Base-by-base conservation (phyloP, 2,329 filamentous ascomycete genomes). In the Aureobasidium vineae region DNA sequence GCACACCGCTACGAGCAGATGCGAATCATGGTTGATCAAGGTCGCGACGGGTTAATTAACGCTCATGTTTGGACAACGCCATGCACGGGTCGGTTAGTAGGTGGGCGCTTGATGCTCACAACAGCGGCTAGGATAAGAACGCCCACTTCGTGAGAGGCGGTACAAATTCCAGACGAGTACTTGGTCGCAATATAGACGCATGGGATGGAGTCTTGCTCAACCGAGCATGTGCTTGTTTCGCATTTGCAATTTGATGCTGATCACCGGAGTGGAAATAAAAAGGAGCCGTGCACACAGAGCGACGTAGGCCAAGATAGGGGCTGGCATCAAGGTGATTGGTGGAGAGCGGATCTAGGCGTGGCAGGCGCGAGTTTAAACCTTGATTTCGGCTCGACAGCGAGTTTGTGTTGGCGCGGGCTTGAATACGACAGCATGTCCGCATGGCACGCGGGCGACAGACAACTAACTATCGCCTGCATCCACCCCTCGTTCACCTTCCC, bases 221-320 rank as follows among this genome's bases (percentile, higher is more conserved):
- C 26, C 26, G n/a, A 28, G 41, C 41, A 52, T 33, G 23, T 28
- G 26, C 13, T 19, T 21, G 40, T 59, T 45, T 11, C 10, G 23
- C 40, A 21, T 36, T 56, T 41, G 40, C 54, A 33, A 43, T 61
- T 61, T 61, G 57, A 61, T 61, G 43, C 16, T n/a, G 57, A 61
- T 61, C 56, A 33, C 54, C 53, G 36, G 15, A 28, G n/a, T 45
- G 53, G 53, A 41, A 56, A 56, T 56, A 31, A 56, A 13, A 36
- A 36, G 33, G 11, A 31, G 21, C 16, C 40, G 40, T 59, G 54
- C 40, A 26, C 13, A 47, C 11, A 47, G 7, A 16, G 8, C 33
- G 28, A 61, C 57, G 38, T 49, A 23, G 21, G 59, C 59, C 59
- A 63, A 63, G 59, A 63, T 19, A 36, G 33, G 33, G 15, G 21